A percentile compares a stretch with the other conserved stretches of the same genome.
phyloP scores from a whole-genome alignment of 305 asterid species.

The Fraxinus latifolia region DNA sequence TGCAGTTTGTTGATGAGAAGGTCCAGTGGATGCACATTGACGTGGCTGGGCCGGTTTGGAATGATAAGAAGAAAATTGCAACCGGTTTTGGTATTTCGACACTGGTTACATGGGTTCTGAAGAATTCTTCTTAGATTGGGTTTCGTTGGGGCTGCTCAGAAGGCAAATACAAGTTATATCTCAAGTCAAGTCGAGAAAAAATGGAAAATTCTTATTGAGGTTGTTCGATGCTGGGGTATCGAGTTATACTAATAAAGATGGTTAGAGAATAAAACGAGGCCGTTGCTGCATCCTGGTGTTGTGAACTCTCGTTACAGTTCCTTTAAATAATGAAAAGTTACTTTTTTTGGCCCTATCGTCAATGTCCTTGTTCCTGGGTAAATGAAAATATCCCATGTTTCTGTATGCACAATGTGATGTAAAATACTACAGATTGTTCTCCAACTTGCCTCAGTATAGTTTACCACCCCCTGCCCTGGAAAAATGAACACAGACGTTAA shows the following conservation, averaged over 20 bases:
- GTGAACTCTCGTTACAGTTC: not conserved
- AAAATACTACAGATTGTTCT: not conserved
- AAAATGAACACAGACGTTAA: not conserved
- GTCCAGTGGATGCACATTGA: conserved; percentile 99
- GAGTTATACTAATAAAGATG: not conserved
- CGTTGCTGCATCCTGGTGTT: not conserved
- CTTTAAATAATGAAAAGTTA: not conserved
- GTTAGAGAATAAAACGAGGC: not conserved
- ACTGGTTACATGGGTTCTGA: conserved; percentile 81
- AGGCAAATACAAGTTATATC: not conserved
- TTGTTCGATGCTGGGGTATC: not conserved
- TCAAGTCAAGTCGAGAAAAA: not conserved
- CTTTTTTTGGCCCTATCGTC: not conserved
- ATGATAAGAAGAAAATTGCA: conserved; percentile 68
- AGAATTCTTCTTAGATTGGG: conserved; percentile 39
- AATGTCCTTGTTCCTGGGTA: not conserved
- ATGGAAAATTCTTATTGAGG: not conserved
- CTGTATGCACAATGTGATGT: not conserved
- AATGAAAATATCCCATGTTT: not conserved
- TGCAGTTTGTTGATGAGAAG: conserved; percentile 94
- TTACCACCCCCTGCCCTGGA: not conserved
- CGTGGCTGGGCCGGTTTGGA: conserved; percentile 95
- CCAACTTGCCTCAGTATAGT: not conserved
- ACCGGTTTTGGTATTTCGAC: conserved; percentile 88
- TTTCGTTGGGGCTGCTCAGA: not conserved